phyloP scores from a whole-genome alignment of 1,284 basidiomycete species.

The Irpex lacteus region DNA sequence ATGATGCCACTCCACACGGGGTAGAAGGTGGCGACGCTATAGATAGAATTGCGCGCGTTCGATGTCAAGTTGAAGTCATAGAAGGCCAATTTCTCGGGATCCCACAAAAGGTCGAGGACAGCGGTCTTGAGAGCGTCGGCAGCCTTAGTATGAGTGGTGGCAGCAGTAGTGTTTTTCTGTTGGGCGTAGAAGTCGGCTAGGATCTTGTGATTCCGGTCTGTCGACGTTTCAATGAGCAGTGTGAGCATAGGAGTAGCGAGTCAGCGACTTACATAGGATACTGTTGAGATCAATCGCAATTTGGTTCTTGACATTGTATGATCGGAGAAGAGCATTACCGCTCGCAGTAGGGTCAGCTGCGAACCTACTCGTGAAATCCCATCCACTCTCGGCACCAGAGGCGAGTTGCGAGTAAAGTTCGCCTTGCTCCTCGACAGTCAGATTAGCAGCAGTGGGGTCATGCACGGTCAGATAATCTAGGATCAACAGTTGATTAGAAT shows the following conservation, averaged over 20 bases:
- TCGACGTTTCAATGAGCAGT: neutral
- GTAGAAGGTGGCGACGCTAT: conserved; percentile 76
- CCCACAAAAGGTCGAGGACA: conserved; percentile 88
- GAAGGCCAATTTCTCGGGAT: conserved; percentile 77
- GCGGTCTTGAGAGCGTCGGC: conserved; percentile 63
- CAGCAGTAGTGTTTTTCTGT: conserved; percentile 39
- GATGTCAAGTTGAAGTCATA: conserved; percentile 83
- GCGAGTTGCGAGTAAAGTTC: conserved; percentile 89
- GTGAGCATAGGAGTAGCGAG: neutral
- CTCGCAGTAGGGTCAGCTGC: conserved; percentile 42
- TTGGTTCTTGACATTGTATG: conserved; percentile 68
- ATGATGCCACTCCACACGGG: conserved; percentile 87
- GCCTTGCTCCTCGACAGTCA: conserved; percentile 60
- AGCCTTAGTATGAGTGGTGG: conserved; percentile 51
- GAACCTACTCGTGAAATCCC: conserved; percentile 53
- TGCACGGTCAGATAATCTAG: conserved; percentile 78
- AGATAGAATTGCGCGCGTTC: conserved; percentile 61
- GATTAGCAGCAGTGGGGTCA: conserved; percentile 50
- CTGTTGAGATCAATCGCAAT: conserved; percentile 83
- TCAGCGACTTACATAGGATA: conserved; percentile 65
- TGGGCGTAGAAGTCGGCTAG: conserved; percentile 66
- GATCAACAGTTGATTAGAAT: conserved; percentile 16
- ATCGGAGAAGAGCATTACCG: conserved; percentile 56
- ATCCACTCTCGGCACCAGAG: conserved; percentile 79
- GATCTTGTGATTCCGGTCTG: conserved; percentile 35